These are phyloP conservation scores for Aschersonia sp. DNA, from an alignment of 2,329 filamentous ascomycete species.

Conservation along the genomic window DNA sequence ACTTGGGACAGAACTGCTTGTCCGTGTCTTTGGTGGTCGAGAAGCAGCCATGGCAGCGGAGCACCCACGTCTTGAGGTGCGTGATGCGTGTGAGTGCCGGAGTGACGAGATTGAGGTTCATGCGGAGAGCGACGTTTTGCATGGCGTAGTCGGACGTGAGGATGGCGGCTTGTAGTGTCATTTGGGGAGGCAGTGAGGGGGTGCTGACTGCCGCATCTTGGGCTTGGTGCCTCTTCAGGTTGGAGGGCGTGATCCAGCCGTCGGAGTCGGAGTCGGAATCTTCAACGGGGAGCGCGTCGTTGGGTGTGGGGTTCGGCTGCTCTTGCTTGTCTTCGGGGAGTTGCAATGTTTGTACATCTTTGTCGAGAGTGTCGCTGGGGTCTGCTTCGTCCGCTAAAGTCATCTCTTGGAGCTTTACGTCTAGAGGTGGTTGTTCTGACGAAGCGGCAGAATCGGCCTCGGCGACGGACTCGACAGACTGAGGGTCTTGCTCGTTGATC, in stretches of 20 bases:
- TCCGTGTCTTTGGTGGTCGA: constrained; percentile 66
- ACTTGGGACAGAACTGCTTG: constrained; percentile 86
- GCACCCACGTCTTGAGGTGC: constrained; percentile 73
- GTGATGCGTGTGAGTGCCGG: constrained; percentile 67
- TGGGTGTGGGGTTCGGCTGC: background rate
- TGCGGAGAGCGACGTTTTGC: constrained; percentile 91
- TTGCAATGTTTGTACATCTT: background rate
- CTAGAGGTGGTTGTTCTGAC: constrained; percentile 7
- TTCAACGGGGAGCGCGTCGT: constrained; percentile 7
- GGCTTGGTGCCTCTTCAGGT: constrained; percentile 72
- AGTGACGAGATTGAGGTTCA: constrained; percentile 84
- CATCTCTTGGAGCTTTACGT: constrained; percentile 10
- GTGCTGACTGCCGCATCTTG: constrained; percentile 38
- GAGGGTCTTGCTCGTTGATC: background rate
- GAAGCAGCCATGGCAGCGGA: constrained; percentile 93
- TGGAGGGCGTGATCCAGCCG: constrained; percentile 90
- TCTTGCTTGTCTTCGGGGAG: background rate
- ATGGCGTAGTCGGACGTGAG: constrained; percentile 95
- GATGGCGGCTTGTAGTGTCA: constrained; percentile 71
- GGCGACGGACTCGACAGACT: background rate
- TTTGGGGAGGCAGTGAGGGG: constrained; percentile 35
- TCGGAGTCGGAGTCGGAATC: constrained; percentile 40
- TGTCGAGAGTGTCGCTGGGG: background rate
- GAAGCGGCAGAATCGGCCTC: constrained; percentile 3
- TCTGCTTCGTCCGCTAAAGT: constrained; percentile 6